phyloP scores from a whole-genome alignment of 139 green algal genomes.

The Asterochloris sp. region DNA sequence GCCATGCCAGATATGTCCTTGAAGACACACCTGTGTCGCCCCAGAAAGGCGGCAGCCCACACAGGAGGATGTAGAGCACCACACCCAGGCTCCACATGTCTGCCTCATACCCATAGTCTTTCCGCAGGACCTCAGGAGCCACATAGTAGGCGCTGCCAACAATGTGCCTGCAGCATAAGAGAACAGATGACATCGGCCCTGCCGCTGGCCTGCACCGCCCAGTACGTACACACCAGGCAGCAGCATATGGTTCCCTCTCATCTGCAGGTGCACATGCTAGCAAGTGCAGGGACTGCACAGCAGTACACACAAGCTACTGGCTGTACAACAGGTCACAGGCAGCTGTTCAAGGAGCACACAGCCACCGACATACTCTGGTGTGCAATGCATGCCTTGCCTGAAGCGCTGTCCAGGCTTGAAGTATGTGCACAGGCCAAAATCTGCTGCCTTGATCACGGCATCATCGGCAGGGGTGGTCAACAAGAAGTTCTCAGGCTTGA shows the following conservation, averaged over 20 bases:
- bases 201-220: neutral
- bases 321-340: too few species aligned
- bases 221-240: too few species aligned
- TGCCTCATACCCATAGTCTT: constrained; percentile 52
- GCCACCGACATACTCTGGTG: too few species aligned
- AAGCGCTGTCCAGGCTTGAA: constrained; percentile 48
- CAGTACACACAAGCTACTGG: too few species aligned
- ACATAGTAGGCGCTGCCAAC: constrained; percentile 74
- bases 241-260: too few species aligned
- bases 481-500: constrained; percentile 87
- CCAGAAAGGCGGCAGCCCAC: constrained; percentile 85
- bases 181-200: neutral
- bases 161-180: constrained; percentile 18
- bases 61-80: constrained; percentile 90
- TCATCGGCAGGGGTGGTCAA: constrained; percentile 39
- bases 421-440: constrained; percentile 82
- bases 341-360: too few species aligned
- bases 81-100: constrained; percentile 90
- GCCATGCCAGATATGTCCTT: too few species aligned
- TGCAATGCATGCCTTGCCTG: neutral
- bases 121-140: constrained; percentile 59
- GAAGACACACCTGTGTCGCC: constrained; percentile 64
- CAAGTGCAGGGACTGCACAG: too few species aligned
- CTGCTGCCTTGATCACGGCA: constrained; percentile 55
- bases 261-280: too few species aligned